Conservation (phyloP, 305 asterid genomes). For the Solanum hybrid region DNA sequence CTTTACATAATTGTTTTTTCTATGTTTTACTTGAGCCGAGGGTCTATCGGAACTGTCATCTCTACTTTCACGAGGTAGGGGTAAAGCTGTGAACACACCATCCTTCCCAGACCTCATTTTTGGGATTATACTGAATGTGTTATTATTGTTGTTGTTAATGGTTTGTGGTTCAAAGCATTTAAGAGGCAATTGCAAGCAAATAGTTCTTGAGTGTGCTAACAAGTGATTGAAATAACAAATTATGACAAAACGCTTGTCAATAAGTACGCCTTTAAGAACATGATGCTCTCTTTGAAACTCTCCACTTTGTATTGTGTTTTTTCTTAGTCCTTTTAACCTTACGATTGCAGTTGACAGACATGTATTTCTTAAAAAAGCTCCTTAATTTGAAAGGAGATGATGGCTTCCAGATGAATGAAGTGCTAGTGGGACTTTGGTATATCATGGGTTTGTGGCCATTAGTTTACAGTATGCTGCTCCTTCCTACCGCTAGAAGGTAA, state of each 20-base stretch:
- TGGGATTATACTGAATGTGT: neutral
- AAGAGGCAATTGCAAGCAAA: neutral
- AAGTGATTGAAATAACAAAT: neutral
- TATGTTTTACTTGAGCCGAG: neutral
- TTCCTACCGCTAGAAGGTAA: conserved; percentile 89
- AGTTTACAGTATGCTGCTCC: conserved; percentile 73
- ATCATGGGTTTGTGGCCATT: conserved; percentile 92
- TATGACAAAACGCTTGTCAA: neutral
- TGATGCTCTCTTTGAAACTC: neutral
- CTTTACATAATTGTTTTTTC: neutral
- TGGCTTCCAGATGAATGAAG: conserved; percentile 78
- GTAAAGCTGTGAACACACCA: neutral
- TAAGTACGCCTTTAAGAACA: neutral
- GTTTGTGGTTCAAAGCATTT: neutral
- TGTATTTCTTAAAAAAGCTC: conserved; percentile 67
- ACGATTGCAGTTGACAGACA: conserved; percentile 45
- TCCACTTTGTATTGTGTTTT: neutral
- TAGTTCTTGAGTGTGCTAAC: neutral
- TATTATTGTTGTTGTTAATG: neutral
- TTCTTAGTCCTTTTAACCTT: neutral
- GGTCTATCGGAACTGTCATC: neutral
- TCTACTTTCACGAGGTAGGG: neutral
- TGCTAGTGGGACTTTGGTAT: conserved; percentile 69
- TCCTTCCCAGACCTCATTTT: neutral
- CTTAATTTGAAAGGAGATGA: conserved; percentile 75